Percentiles rank a stretch among this genome's conserved stretches.
Conservation (phyloP, 257 asterid genomes). For the Cynanchum wilfordii region DNA sequence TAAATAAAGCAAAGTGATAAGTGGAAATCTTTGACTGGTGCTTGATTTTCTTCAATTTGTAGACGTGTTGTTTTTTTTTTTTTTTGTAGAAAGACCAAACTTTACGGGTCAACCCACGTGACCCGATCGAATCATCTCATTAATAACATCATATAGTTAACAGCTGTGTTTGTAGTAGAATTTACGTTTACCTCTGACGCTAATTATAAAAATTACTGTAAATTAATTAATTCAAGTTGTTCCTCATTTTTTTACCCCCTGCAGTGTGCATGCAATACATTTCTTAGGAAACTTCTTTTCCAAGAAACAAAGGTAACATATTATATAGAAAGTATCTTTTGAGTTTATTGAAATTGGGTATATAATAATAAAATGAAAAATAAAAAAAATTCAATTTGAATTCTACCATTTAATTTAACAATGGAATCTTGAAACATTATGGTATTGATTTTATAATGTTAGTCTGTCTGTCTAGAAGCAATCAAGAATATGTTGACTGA, state of each 20-base stretch:
- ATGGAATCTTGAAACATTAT: not conserved
- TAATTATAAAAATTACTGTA: not conserved
- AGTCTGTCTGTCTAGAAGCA: not conserved
- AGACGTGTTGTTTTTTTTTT: conserved; percentile 13
- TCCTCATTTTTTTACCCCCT: not conserved
- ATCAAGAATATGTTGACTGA: not conserved
- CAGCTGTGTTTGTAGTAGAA: not conserved
- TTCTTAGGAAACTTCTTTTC: not conserved
- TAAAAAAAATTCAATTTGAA: not conserved
- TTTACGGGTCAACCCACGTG: conserved; percentile 43
- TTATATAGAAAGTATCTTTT: too few species aligned
- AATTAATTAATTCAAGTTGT: not conserved
- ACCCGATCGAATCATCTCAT: conserved; percentile 8
- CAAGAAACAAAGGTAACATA: not conserved
- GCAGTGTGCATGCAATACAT: not conserved
- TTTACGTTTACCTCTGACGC: conserved; percentile 8
- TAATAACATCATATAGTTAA: not conserved
- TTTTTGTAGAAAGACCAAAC: conserved; percentile 25
- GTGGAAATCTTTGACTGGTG: conserved; percentile 37
- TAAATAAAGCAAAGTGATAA: not conserved
- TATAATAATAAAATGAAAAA: too few species aligned
- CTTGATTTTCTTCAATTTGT: conserved; percentile 27
- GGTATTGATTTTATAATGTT: not conserved
- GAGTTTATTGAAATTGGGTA: too few species aligned
- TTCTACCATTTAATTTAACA: not conserved